Base-by-base conservation (phyloP, 2,329 filamentous ascomycete species). In the Ustilaginoidea virens region DNA sequence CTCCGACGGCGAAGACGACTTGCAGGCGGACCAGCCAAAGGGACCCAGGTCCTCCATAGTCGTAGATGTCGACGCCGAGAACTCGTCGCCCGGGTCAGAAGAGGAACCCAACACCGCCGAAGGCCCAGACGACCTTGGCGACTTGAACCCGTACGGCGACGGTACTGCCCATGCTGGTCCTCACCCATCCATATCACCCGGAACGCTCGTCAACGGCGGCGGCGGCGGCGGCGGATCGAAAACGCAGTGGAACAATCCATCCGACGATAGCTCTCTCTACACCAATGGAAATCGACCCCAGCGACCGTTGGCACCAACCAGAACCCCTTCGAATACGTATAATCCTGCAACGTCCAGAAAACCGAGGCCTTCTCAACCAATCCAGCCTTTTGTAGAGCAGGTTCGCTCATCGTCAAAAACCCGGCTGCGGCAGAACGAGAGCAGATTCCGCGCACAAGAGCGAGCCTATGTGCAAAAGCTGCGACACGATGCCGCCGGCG, bases 401-500 rank as follows among this genome's bases (percentile, higher is more conserved):
- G 53, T 60, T 39, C 53, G 66, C 38, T 53, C 74, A 44, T 47
- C 63, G 40, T 55, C 69, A 48, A 55, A 71, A 55, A 56, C 69
- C 23, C 56, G 64, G 27, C 55, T 51, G 33, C 47, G 56, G 36
- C 59, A 53, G 44, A 62, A 48, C 36, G 61, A 63, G 28, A 56
- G 48, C 32, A 42, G 51, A 23, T 56, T 56, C 21, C 56, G 60
- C n/a, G 69, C 61, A 33, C 66, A 96, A 54, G 87, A 96, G 53
- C 82, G 86, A 49, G 87, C 87, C 33, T 98, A 98, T 49, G 78
- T 96, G 19, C 83, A 93, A 52, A 76, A 87, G 42, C 69, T 96
- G 46, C 75, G 85, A 33, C 82, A 92, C 48, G 81, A 90, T 40
- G 52, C 54, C 28, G 44, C 45, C 23, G 49, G 49, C 33, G 55